A percentile compares a stretch with the other conserved stretches of the same genome.
Conservation (phyloP, 1,284 basidiomycete genomes). For the Xanthoconium separans region DNA sequence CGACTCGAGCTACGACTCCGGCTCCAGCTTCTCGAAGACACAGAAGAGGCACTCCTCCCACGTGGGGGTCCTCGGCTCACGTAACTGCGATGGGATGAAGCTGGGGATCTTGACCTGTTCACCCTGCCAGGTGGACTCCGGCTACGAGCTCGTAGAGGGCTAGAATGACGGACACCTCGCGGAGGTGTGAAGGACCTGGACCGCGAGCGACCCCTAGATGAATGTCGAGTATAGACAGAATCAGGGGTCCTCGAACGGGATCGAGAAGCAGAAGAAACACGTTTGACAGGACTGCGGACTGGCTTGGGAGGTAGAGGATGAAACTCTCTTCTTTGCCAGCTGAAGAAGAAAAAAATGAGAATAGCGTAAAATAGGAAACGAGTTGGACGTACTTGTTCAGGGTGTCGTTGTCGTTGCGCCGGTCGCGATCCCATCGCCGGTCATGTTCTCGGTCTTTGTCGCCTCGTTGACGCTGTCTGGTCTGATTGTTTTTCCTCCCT, state of each 20-base stretch:
- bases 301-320: conserved; percentile 38
- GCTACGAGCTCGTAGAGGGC: conserved; percentile 37
- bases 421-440: conserved; percentile 52
- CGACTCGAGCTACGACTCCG: conserved; percentile 52
- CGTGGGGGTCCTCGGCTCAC: conserved; percentile 29
- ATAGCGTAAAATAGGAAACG: background rate
- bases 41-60: conserved; percentile 47
- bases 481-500: conserved; percentile 39
- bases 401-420: conserved; percentile 61
- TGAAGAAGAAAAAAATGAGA: conserved; percentile 23
- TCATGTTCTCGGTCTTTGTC: conserved; percentile 37
- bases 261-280: conserved; percentile 45
- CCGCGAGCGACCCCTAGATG: conserved; percentile 62
- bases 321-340: conserved; percentile 52
- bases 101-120: conserved; percentile 37
- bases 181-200: conserved; percentile 59
- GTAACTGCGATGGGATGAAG: conserved; percentile 36
- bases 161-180: conserved; percentile 50
- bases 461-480: conserved; percentile 57
- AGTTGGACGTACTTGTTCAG: conserved; percentile 62
- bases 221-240: conserved; percentile 61
- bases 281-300: conserved; percentile 31
- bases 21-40: conserved; percentile 48
- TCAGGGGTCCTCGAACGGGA: conserved; percentile 63
- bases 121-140: conserved; percentile 36